These are phyloP conservation scores for Echites panduratus DNA, from an alignment of 257 asterid species.

Conservation along the genomic window DNA sequence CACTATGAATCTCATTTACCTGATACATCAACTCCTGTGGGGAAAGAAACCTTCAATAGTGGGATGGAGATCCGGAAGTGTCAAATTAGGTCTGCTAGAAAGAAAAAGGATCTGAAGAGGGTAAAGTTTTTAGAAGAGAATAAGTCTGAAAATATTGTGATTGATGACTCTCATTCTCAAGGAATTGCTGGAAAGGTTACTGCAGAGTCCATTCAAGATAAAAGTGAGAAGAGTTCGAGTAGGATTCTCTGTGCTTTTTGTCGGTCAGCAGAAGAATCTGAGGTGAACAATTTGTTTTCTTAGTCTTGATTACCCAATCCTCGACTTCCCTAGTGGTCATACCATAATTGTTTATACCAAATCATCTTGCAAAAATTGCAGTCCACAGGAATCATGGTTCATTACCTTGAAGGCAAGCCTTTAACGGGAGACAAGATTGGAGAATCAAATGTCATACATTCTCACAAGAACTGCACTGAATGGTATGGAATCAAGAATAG, in stretches of 20 bases:
- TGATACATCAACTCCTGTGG: conserved; percentile 24
- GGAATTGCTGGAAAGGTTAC: conserved; percentile 7
- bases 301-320: background rate
- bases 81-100: conserved; percentile 12
- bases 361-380: conserved; percentile 20
- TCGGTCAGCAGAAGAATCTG: conserved; percentile 59
- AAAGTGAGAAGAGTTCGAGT: conserved; percentile 30
- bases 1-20: conserved; percentile 26
- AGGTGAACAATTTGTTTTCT: conserved; percentile 38
- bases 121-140: conserved; percentile 41
- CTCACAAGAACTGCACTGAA: conserved; percentile 76
- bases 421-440: conserved; percentile 29
- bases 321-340: background rate
- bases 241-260: conserved; percentile 64
- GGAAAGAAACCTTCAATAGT: conserved; percentile 22
- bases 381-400: conserved; percentile 78
- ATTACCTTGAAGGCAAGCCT: conserved; percentile 58
- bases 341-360: background rate
- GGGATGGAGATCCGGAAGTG: conserved; percentile 17
- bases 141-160: conserved; percentile 17
- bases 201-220: conserved; percentile 26
- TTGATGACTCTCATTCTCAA: conserved; percentile 14
- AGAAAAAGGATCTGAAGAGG: conserved; percentile 31
- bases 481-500: conserved; percentile 44
- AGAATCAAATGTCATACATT: conserved; percentile 41